Evolutionary conservation across 805 yeast genomes (phyloP).

Genomic region (Brettanomyces nanus): DNA sequence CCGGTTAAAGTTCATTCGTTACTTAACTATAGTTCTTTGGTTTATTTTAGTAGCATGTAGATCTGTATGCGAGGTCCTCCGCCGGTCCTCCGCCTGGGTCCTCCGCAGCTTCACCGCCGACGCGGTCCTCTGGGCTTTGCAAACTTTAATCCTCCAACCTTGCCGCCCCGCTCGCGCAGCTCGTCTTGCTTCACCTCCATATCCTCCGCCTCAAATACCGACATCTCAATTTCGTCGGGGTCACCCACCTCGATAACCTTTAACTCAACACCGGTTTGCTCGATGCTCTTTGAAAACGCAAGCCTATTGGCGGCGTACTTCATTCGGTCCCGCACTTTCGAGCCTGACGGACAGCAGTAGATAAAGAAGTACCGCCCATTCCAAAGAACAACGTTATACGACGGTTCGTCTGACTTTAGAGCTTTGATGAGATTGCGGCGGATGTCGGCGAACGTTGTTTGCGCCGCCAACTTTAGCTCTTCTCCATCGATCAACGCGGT

Average conservation of each 20-base stretch:
- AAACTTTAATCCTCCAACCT: slow-evolving; percentile 28
- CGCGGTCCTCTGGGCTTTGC: slow-evolving; percentile 69
- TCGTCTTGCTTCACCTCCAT: neutral
- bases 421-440: slow-evolving; percentile 20
- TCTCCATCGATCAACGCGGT: slow-evolving; percentile 2
- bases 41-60: too few relatives aligned
- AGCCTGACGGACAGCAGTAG: slow-evolving; percentile 84
- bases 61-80: too few relatives aligned
- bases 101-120: slow-evolving; percentile 26
- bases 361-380: slow-evolving; percentile 46
- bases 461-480: neutral
- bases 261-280: slow-evolving; percentile 29
- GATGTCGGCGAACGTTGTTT: neutral
- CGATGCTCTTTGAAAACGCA: slow-evolving; percentile 47
- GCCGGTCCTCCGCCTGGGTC: neutral
- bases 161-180: neutral
- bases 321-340: slow-evolving; percentile 88
- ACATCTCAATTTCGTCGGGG: slow-evolving; percentile 53
- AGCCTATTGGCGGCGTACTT: slow-evolving; percentile 76
- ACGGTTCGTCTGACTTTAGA: slow-evolving; percentile 41
- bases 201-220: neutral
- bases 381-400: slow-evolving; percentile 47
- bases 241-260: slow-evolving; percentile 64
- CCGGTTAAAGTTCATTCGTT: too few relatives aligned
- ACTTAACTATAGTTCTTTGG: too few relatives aligned